Evolutionary conservation across 768 basidiomycete species (phyloP).

Genomic region (Tulasnella calospora): DNA sequence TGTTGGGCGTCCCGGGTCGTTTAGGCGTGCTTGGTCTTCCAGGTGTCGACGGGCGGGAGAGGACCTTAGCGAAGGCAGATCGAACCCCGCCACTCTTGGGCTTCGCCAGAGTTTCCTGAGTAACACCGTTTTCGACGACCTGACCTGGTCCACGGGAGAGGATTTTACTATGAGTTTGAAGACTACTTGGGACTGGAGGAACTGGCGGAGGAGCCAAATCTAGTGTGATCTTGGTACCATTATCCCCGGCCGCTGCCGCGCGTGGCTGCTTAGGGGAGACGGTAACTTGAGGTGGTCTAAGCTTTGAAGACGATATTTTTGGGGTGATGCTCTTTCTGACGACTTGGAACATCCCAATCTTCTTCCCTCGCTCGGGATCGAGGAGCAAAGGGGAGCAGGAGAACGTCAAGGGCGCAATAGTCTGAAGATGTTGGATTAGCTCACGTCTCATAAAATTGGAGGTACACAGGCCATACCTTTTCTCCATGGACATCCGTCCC

Average conservation of each 20-base stretch:
- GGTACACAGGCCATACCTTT: conserved; percentile 40
- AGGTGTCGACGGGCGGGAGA: conserved; percentile 4
- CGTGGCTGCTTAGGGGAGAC: conserved; percentile 3
- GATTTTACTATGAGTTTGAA: not conserved
- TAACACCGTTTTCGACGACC: not conserved
- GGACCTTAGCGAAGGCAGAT: not conserved
- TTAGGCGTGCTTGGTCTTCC: conserved; percentile 14
- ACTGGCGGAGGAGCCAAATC: not conserved
- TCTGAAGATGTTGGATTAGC: conserved; percentile 30
- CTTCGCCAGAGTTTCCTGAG: not conserved
- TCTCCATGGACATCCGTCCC: conserved; percentile 58
- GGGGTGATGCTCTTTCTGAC: conserved; percentile 63
- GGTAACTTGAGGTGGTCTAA: conserved; percentile 32
- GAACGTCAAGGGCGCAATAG: conserved; percentile 65
- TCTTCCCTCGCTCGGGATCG: conserved; percentile 59
- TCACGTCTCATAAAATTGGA: not conserved
- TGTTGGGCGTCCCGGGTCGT: conserved; percentile 17
- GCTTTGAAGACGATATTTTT: conserved; percentile 60
- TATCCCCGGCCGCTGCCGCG: not conserved
- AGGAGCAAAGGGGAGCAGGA: conserved; percentile 66
- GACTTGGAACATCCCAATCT: conserved; percentile 62
- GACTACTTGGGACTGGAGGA: not conserved
- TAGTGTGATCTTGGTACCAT: not conserved
- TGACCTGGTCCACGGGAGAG: not conserved
- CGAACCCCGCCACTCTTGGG: not conserved